Evolutionary conservation across 495 filamentous ascomycete species (phyloP).

Genomic region (Immersiella caudata): DNA sequence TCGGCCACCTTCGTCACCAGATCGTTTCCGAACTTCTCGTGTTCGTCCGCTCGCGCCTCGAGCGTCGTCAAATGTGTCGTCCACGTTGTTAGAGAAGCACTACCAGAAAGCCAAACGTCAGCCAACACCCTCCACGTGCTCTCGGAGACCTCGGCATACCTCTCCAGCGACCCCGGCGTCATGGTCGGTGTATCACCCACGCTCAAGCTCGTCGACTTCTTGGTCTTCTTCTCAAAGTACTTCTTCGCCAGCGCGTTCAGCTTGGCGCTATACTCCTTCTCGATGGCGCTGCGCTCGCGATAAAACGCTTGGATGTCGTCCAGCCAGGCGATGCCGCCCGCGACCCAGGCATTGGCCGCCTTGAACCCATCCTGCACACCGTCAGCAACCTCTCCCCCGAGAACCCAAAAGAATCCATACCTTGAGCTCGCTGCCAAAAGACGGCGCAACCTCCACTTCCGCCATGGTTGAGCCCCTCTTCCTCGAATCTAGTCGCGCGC

Average conservation of each 20-base stretch:
- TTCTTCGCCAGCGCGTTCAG: conserved; percentile 86
- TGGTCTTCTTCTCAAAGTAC: conserved; percentile 94
- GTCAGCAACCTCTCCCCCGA: conserved; percentile 19
- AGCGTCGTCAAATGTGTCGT: conserved; percentile 87
- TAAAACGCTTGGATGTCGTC: conserved; percentile 98
- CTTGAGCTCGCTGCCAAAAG: conserved; percentile 91
- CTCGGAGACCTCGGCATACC: conserved; percentile 45
- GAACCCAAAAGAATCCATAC: conserved; percentile 48
- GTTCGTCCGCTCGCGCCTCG: conserved; percentile 84
- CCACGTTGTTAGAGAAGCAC: conserved; percentile 96
- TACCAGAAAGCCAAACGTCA: conserved; percentile 30
- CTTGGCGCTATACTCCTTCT: conserved; percentile 93
- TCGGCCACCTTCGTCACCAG: conserved; percentile 79
- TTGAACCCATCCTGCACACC: conserved; percentile 83
- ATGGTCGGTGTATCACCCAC: conserved; percentile 91
- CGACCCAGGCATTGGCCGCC: conserved; percentile 88
- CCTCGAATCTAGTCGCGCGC: not conserved
- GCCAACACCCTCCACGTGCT: conserved; percentile 9
- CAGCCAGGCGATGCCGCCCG: conserved; percentile 87
- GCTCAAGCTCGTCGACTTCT: conserved; percentile 83
- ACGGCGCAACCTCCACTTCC: conserved; percentile 71
- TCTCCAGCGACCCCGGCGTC: conserved; percentile 94
- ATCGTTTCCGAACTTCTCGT: conserved; percentile 79
- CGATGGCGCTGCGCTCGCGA: conserved; percentile 87
- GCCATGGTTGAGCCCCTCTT: conserved; percentile 57